Conservation (phyloP, 768 basidiomycete species). For the Boletus rufocinnamomeus region DNA sequence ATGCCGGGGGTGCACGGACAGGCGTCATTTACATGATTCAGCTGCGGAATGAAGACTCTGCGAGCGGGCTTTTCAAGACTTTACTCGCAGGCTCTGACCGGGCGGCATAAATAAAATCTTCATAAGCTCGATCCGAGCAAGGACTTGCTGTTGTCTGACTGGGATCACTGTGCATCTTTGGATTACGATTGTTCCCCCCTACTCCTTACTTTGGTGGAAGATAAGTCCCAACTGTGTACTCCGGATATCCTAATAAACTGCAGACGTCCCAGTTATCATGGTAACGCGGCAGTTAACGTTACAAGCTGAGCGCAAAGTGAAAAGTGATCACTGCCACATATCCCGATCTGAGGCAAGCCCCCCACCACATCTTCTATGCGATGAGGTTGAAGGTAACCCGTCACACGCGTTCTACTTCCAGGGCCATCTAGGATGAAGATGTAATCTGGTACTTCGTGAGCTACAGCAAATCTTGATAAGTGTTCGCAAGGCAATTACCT, state of each 20-base stretch:
- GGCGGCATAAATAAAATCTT: conserved; percentile 30
- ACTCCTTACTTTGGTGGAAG: not conserved
- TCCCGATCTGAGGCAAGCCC: conserved; percentile 76
- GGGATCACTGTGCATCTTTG: not conserved
- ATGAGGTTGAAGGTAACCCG: conserved; percentile 65
- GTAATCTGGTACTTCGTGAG: conserved; percentile 62
- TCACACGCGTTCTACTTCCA: conserved; percentile 37
- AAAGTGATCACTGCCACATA: conserved; percentile 88
- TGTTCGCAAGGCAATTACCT: conserved; percentile 45
- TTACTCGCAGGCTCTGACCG: conserved; percentile 88
- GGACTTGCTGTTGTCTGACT: not conserved
- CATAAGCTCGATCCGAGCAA: not conserved
- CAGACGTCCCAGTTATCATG: conserved; percentile 8
- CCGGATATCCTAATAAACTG: conserved; percentile 15
- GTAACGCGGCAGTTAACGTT: conserved; percentile 13
- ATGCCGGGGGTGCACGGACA: conserved; percentile 79
- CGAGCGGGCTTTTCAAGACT: conserved; percentile 81
- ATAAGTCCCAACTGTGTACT: conserved; percentile 1
- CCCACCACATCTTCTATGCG: conserved; percentile 54
- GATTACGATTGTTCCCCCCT: not conserved
- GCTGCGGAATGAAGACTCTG: conserved; percentile 83
- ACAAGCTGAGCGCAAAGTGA: conserved; percentile 69
- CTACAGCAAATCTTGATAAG: not conserved
- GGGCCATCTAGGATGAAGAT: conserved; percentile 71
- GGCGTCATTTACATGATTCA: conserved; percentile 98